Evolutionary conservation across 2,329 filamentous ascomycete genomes (phyloP), one percentile per base, ranked within the genome.

Genomic region (Fusarium succisae): DNA sequence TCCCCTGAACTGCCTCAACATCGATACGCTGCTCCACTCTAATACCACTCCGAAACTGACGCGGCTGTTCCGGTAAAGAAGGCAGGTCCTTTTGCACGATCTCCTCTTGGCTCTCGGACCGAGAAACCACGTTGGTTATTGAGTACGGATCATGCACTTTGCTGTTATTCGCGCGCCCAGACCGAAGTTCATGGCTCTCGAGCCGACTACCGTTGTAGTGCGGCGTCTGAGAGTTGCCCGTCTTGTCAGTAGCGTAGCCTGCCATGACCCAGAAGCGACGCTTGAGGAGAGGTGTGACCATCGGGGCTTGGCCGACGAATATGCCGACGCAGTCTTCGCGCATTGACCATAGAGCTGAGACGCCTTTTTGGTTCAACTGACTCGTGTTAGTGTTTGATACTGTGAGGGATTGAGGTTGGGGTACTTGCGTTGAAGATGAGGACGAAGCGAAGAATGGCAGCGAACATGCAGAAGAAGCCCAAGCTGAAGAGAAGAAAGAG

Each of bases 311-410:
- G 9, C 80, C 81, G 5, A 83, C 80, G 5, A 83, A 77, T 44
- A 84, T 80, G 8, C 80, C 81, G 13, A 83, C 79, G n/a, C 81
- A 78, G 60, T 82, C 81, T 66, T 84, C 82, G 18, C 82, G 80
- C 32, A 81, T 79, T 8, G 81, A 83, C 83, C 83, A 84, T 26
- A 84, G 78, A 2, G 82, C 82, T 12, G 74, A 76, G 17, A 68
- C 71, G 2, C 74, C 74, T 6, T 55, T 72, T 35, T 70, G 68
- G 17, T 75, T 70, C 14, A 73, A 15, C 72, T 75, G 18, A 22
- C 18, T 28, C 6, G 38, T 18, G 47, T 70, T 37, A 61, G 15
- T 28, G 9, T 3, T 17, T 37, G 8, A 10, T 26, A 9, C 6
- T 8, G 22, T 35, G 14, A 18, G 11, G 15, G 17, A 35, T 35